A percentile compares a stretch with the other conserved stretches of the same genome.
Evolutionary conservation across 1,139 yeast genomes (phyloP).

Genomic region (Hyphopichia pseudoburtonii): DNA sequence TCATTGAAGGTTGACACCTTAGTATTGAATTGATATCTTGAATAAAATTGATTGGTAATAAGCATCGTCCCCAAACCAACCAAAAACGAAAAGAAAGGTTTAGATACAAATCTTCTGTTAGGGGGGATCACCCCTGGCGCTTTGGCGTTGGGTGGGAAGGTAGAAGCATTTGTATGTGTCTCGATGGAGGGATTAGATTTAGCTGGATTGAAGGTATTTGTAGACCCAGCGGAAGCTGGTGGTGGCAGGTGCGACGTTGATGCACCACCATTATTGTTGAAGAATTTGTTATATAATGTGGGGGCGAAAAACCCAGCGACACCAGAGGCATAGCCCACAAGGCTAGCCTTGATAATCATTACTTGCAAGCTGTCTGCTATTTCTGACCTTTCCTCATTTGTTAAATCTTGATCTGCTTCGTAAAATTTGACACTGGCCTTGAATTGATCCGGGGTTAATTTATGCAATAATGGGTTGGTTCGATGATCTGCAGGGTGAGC

Average conservation of each 20-base stretch:
- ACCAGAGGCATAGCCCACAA: conserved; percentile 27
- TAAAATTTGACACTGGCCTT: conserved; percentile 40
- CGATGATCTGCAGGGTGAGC: too few species aligned
- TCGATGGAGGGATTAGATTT: too few species aligned
- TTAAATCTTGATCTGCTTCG: conserved; percentile 41
- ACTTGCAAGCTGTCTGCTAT: conserved; percentile 31
- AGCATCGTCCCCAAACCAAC: conserved; percentile 29
- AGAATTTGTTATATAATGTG: conserved; percentile 18
- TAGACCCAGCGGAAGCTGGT: too few species aligned
- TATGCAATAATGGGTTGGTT: conserved; percentile 28
- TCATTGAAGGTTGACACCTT: conserved; percentile 15
- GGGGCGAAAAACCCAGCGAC: conserved; percentile 27
- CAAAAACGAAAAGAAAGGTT: conserved; percentile 35
- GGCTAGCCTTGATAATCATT: conserved; percentile 25
- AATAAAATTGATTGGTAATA: conserved; percentile 24
- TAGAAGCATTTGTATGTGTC: too few species aligned
- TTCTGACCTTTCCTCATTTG: conserved; percentile 28
- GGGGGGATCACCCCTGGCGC: conserved; percentile 8
- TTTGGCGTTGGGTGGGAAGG: too few species aligned
- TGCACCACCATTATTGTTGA: too few species aligned
- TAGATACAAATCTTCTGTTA: conserved; percentile 17
- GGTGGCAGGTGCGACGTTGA: too few species aligned
- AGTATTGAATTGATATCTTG: conserved; percentile 24
- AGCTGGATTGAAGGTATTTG: too few species aligned
- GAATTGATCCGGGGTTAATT: conserved; percentile 35